Evolutionary conservation across 768 basidiomycete species (phyloP).

Genomic region (Chalciporus piperatus): DNA sequence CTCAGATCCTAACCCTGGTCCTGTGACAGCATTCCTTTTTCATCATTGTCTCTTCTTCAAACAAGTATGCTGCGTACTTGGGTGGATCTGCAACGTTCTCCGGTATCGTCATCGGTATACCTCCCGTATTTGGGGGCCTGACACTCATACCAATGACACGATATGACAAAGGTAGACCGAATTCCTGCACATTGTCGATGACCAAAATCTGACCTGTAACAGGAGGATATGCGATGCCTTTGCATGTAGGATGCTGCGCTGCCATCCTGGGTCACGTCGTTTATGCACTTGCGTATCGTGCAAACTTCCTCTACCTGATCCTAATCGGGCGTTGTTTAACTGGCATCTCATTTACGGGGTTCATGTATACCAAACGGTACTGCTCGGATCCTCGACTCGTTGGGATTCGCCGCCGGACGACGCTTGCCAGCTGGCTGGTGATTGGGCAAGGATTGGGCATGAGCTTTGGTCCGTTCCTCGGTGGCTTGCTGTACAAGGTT

Average conservation of each 20-base stretch:
- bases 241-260: slow-evolving; percentile 52
- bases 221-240: slow-evolving; percentile 56
- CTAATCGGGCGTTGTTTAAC: slow-evolving; percentile 66
- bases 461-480: slow-evolving; percentile 60
- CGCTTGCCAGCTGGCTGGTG: slow-evolving; percentile 60
- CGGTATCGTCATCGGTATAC: slow-evolving; percentile 65
- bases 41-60: slow-evolving; percentile 65
- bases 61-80: slow-evolving; percentile 56
- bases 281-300: slow-evolving; percentile 59
- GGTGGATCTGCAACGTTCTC: slow-evolving; percentile 72
- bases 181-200: not conserved
- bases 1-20: not conserved
- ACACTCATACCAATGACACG: slow-evolving; percentile 53
- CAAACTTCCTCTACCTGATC: slow-evolving; percentile 63
- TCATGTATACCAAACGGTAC: slow-evolving; percentile 69
- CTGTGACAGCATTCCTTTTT: slow-evolving; percentile 60
- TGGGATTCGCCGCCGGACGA: slow-evolving; percentile 59
- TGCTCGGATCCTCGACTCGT: slow-evolving; percentile 67
- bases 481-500: slow-evolving; percentile 59
- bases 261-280: slow-evolving; percentile 56
- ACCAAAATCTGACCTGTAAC: not conserved
- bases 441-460: slow-evolving; percentile 62
- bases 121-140: slow-evolving; percentile 58
- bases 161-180: slow-evolving; percentile 49
- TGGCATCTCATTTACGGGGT: slow-evolving; percentile 58